Conservation (phyloP, 805 yeast genomes). For the Grigorovia jiainica region DNA sequence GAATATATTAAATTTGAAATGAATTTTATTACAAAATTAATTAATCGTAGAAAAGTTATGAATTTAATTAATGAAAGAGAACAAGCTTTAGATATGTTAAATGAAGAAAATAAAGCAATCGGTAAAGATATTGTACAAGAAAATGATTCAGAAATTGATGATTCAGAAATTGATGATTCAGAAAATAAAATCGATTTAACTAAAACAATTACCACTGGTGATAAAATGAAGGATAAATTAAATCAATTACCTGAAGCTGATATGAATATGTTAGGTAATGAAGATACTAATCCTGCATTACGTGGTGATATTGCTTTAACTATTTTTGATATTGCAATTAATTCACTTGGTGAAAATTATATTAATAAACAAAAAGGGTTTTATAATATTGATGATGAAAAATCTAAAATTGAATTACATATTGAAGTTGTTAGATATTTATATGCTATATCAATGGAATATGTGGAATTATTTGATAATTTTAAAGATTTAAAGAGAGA, state of each 20-base stretch:
- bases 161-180: conserved; percentile 28
- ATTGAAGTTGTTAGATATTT: conserved; percentile 23
- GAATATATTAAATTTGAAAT: conserved; percentile 85
- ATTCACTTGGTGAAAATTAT: conserved; percentile 32
- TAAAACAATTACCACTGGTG: conserved; percentile 41
- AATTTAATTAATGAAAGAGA: conserved; percentile 69
- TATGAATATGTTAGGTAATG: conserved; percentile 72
- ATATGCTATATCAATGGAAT: conserved; percentile 36
- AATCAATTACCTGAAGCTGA: conserved; percentile 80
- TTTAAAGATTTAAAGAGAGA: conserved; percentile 62
- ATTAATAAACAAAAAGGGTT: conserved; percentile 27
- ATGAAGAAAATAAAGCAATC: conserved; percentile 9
- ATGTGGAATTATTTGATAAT: conserved; percentile 53
- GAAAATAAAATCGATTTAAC: conserved; percentile 18
- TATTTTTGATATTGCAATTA: conserved; percentile 57
- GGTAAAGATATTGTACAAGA: conserved; percentile 24
- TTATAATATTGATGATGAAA: conserved; percentile 25
- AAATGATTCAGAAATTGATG: conserved; percentile 29
- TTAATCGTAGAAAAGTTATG: conserved; percentile 74
- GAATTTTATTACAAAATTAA: conserved; percentile 70
- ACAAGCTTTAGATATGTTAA: conserved; percentile 43
- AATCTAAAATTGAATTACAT: conserved; percentile 25
- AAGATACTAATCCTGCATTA: conserved; percentile 74
- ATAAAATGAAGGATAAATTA: conserved; percentile 51
- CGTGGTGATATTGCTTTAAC: conserved; percentile 65